phyloP scores from a whole-genome alignment of 2,329 filamentous ascomycete genomes.

The Penicillium capsulatum region DNA sequence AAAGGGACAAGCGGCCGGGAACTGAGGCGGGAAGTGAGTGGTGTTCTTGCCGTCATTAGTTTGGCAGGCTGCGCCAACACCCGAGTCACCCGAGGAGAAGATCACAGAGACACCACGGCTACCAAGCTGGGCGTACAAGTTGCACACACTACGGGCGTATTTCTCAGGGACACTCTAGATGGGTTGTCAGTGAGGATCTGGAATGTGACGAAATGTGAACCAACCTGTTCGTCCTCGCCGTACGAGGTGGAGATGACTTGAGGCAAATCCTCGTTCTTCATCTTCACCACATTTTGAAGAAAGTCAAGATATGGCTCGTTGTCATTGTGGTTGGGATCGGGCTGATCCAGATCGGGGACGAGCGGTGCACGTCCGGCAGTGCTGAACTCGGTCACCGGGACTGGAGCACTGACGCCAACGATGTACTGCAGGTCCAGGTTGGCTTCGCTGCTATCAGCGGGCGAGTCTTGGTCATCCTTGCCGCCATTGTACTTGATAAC shows the following conservation, averaged over 20 bases:
- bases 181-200: conserved; percentile 1
- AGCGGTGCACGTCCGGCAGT: conserved; percentile 46
- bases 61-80: conserved; percentile 38
- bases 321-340: conserved; percentile 36
- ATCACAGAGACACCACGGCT: conserved; percentile 47
- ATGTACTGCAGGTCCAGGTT: conserved; percentile 52
- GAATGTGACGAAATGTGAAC: not conserved
- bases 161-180: conserved; percentile 31
- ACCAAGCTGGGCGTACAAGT: conserved; percentile 48
- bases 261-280: conserved; percentile 27
- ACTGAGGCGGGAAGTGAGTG: conserved; percentile 42
- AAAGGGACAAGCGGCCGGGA: conserved; percentile 39
- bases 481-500: conserved; percentile 44
- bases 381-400: conserved; percentile 47
- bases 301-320: conserved; percentile 47
- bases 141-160: conserved; percentile 41
- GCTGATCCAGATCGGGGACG: conserved; percentile 48
- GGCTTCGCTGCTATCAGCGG: conserved; percentile 33
- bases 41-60: conserved; percentile 34
- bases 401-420: conserved; percentile 41
- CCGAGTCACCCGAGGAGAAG: conserved; percentile 49
- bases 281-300: conserved; percentile 32
- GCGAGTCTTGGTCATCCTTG: conserved; percentile 30
- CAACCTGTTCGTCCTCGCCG: conserved; percentile 40
- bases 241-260: conserved; percentile 42